A percentile compares a stretch with the other conserved stretches of the same genome.
Evolutionary conservation across 495 filamentous ascomycete genomes (phyloP).

Genomic region (Penicillium nucicola): DNA sequence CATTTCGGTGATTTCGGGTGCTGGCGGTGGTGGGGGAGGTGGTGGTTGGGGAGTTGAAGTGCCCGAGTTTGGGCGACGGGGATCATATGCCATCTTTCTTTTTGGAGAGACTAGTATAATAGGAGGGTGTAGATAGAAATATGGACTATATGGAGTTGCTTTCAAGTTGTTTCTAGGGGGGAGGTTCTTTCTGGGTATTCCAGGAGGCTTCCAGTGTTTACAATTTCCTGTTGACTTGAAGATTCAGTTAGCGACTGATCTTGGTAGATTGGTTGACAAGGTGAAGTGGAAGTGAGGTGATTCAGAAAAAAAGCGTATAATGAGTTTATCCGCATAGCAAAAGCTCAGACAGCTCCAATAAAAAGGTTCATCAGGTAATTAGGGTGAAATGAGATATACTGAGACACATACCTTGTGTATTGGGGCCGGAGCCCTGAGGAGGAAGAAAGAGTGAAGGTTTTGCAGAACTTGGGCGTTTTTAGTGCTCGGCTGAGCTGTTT

Average conservation of each 20-base stretch:
- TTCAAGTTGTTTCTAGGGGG: constrained; percentile 1
- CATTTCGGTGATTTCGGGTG: constrained; percentile 32
- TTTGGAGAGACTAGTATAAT: constrained; percentile 16
- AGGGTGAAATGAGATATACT: background rate
- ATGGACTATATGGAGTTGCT: constrained; percentile 13
- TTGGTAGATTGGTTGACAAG: constrained; percentile 3
- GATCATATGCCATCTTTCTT: constrained; percentile 53
- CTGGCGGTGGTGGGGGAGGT: constrained; percentile 52
- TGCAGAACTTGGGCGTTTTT: constrained; percentile 15
- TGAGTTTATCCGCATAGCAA: constrained; percentile 48
- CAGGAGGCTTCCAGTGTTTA: constrained; percentile 43
- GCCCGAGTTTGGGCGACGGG: constrained; percentile 47
- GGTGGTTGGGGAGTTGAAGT: constrained; percentile 37
- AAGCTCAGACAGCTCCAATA: constrained; percentile 99
- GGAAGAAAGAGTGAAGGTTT: constrained; percentile 21
- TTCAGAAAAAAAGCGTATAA: constrained; percentile 49
- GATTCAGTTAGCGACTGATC: constrained; percentile 21
- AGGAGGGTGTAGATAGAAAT: constrained; percentile 4
- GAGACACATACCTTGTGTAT: constrained; percentile 33
- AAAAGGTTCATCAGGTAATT: constrained; percentile 55
- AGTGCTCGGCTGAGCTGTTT: constrained; percentile 24
- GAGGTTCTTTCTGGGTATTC: constrained; percentile 14
- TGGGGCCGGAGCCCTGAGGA: constrained; percentile 40
- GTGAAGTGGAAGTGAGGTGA: constrained; percentile 4
- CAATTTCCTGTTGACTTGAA: constrained; percentile 33